These are phyloP conservation scores for Termitomyces sp. DNA, from an alignment of 768 basidiomycete species.

Conservation along the genomic window DNA sequence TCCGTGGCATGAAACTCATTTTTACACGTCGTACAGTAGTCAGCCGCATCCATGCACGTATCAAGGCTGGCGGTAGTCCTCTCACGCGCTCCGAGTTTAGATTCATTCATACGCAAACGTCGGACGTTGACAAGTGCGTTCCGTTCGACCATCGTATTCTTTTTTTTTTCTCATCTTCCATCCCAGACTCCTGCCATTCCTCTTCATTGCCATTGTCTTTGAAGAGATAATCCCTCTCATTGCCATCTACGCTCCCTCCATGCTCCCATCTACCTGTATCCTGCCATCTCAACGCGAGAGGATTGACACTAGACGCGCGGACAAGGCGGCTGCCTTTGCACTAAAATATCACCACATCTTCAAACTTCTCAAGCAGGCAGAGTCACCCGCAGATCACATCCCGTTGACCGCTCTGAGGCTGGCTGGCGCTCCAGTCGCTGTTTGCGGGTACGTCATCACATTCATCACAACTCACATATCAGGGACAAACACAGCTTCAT, in stretches of 20 bases:
- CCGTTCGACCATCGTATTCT: neutral
- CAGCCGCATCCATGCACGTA: slow-evolving; percentile 47
- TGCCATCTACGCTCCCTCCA: slow-evolving; percentile 77
- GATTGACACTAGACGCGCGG: slow-evolving; percentile 51
- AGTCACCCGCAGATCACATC: slow-evolving; percentile 28
- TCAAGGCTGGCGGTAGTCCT: slow-evolving; percentile 52
- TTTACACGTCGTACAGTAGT: slow-evolving; percentile 54
- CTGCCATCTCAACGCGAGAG: slow-evolving; percentile 71
- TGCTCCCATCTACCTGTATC: slow-evolving; percentile 84
- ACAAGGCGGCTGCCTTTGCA: slow-evolving; percentile 38
- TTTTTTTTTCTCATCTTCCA: slow-evolving; percentile 10
- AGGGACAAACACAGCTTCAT: neutral
- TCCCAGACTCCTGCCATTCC: slow-evolving; percentile 69
- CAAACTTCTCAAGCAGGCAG: slow-evolving; percentile 25
- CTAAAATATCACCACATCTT: slow-evolving; percentile 31
- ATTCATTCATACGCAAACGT: slow-evolving; percentile 59
- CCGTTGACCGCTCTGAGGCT: slow-evolving; percentile 24
- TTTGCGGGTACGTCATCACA: slow-evolving; percentile 55
- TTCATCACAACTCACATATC: neutral
- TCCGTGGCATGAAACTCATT: slow-evolving; percentile 67
- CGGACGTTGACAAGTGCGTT: slow-evolving; percentile 65
- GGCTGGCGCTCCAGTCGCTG: slow-evolving; percentile 29
- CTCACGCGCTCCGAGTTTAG: slow-evolving; percentile 66
- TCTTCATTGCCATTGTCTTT: slow-evolving; percentile 64
- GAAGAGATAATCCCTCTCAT: slow-evolving; percentile 83